Evolutionary conservation across 2,329 filamentous ascomycete species (phyloP).

Genomic region (Massarina eburnea): DNA sequence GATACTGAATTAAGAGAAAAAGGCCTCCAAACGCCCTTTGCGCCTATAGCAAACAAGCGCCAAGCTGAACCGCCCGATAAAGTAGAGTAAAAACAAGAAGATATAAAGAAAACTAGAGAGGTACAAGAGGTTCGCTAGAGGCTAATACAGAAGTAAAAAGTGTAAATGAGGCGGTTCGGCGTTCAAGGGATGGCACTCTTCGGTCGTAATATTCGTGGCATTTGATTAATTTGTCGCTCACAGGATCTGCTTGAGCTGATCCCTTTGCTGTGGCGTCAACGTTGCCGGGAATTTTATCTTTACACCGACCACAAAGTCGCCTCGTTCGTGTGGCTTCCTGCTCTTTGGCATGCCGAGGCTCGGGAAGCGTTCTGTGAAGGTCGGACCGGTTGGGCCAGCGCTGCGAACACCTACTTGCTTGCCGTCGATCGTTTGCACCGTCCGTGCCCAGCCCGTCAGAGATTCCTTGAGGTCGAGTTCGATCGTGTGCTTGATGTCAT

Average conservation of each 20-base stretch:
- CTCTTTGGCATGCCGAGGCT: slow-evolving; percentile 91
- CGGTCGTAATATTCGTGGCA: too few species aligned
- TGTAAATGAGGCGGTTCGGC: not conserved
- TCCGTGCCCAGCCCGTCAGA: slow-evolving; percentile 88
- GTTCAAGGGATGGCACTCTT: not conserved
- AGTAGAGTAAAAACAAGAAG: not conserved
- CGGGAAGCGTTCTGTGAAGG: slow-evolving; percentile 78
- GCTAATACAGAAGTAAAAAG: not conserved
- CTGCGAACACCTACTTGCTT: slow-evolving; percentile 80
- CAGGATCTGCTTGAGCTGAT: slow-evolving; percentile 76
- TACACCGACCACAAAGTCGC: slow-evolving; percentile 85
- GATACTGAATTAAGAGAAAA: not conserved
- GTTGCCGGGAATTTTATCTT: slow-evolving; percentile 89
- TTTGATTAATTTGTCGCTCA: slow-evolving; percentile 26
- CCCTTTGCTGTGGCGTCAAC: slow-evolving; percentile 77
- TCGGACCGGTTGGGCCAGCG: slow-evolving; percentile 81
- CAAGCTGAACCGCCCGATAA: not conserved
- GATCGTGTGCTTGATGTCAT: slow-evolving; percentile 78
- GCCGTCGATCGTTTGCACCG: slow-evolving; percentile 91
- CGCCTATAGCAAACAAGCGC: not conserved
- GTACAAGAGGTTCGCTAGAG: not conserved
- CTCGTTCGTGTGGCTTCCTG: slow-evolving; percentile 81
- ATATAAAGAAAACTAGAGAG: not conserved
- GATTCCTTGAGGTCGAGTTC: slow-evolving; percentile 90
- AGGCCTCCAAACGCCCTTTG: not conserved